Conservation (phyloP, 2,329 filamentous ascomycete species). For the Talaromyces rugulosus region DNA sequence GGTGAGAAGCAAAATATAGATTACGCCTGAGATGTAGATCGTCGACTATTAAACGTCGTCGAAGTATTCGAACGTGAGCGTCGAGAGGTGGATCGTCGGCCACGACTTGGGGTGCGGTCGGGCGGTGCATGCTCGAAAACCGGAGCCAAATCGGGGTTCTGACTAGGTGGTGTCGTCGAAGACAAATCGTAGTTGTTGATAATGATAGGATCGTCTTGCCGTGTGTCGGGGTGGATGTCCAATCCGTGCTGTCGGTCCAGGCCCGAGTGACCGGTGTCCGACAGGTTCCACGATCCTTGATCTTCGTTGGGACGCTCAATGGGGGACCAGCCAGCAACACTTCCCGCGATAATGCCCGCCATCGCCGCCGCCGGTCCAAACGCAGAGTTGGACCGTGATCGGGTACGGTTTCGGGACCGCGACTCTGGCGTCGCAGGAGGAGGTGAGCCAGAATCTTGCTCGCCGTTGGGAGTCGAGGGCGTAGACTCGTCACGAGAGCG, state of each 20-base stretch:
- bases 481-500: constrained; percentile 41
- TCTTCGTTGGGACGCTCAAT: constrained; percentile 47
- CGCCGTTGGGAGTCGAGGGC: constrained; percentile 55
- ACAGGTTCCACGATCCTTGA: constrained; percentile 36
- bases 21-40: constrained; percentile 19
- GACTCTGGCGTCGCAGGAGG: constrained; percentile 54
- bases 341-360: constrained; percentile 63
- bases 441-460: constrained; percentile 33
- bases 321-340: constrained; percentile 61
- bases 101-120: constrained; percentile 28
- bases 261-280: constrained; percentile 33
- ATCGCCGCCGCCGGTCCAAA: constrained; percentile 61
- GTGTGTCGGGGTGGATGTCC: constrained; percentile 45
- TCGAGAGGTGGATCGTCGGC: constrained; percentile 32
- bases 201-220: constrained; percentile 43
- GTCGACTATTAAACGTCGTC: constrained; percentile 11
- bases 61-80: constrained; percentile 31
- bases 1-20: background rate
- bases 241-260: constrained; percentile 40
- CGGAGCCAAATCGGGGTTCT: constrained; percentile 43
- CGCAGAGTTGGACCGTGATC: constrained; percentile 56
- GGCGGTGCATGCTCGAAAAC: constrained; percentile 41
- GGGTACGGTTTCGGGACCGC: constrained; percentile 43
- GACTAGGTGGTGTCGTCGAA: constrained; percentile 40
- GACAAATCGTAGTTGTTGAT: constrained; percentile 27